Evolutionary conservation across 1,139 yeast genomes (phyloP), one percentile per base, ranked within the genome.

Genomic region (Kodamaea alishanica): DNA sequence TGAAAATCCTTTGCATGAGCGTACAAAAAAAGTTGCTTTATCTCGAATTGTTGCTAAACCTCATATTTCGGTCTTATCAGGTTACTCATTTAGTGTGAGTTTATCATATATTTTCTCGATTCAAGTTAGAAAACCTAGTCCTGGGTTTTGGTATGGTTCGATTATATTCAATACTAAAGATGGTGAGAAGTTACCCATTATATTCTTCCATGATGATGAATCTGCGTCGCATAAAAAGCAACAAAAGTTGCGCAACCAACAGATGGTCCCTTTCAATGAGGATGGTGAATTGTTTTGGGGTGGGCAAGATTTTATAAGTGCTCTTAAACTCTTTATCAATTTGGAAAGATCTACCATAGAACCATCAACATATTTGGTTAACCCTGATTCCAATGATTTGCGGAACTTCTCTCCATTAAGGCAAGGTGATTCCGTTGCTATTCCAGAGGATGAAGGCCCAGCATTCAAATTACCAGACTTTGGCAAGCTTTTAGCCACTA

Each of bases 131-230:
- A 82, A 81, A 5, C 96, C 97, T 2, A 79, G 89, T 1, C 65
- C 75, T 20, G 94, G 96, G 1, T 84, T 87, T 81, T 92, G 97
- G 96, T 78, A 78, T 63, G 99, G 99, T 0, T 85, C 95, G 0
- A 65, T 90, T 12, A 69, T 88, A 2, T 63, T 90, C 33, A 84
- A 88, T 60, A 75, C 87, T 5, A 75, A 78, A 45, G 81, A 77
- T 37, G 85, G 83, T 35, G 84, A 85, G 30, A 77, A 79, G 44
- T 55, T 82, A 10, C 97, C 97, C 0, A 83, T 89, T 6, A 57
- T 92, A 32, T 92, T 89, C 60, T 90, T 94, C 67, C 97, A 92
- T 60, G 98, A 94, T 56, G 83, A 86, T 43, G 92, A 86, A 51
- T 79, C 84, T 23, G 80, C 86, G 6, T 83, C 94, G 32, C 87